Percentiles rank a stretch among this genome's conserved stretches.
phyloP scores from a whole-genome alignment of 495 filamentous ascomycete species.

The Cercophora scortea region DNA sequence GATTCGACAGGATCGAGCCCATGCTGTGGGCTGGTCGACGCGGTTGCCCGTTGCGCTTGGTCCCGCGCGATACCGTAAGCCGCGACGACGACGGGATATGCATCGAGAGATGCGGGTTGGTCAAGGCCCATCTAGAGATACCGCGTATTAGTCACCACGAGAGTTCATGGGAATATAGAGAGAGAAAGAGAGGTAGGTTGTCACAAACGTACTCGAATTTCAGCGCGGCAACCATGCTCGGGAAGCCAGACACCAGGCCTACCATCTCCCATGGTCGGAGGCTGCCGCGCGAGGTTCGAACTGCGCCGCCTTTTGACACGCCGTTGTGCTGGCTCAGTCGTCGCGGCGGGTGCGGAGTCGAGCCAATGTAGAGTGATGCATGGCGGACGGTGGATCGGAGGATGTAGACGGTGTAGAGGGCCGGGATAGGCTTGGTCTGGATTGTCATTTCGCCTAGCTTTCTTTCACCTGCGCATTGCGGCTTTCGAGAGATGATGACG shows the following conservation, averaged over 20 bases:
- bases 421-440: conserved; percentile 42
- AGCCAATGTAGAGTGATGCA: conserved; percentile 73
- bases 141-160: background rate
- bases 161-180: background rate
- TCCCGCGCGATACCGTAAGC: conserved; percentile 30
- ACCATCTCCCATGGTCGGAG: conserved; percentile 91
- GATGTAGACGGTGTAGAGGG: conserved; percentile 64
- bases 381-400: conserved; percentile 69
- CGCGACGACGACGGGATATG: conserved; percentile 58
- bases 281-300: conserved; percentile 54
- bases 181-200: conserved; percentile 8
- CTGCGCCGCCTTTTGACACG: conserved; percentile 65
- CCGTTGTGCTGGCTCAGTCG: conserved; percentile 91
- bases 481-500: background rate
- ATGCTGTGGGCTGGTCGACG: conserved; percentile 50
- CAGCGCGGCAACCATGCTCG: conserved; percentile 73
- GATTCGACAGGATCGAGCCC: conserved; percentile 56
- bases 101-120: conserved; percentile 66
- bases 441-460: conserved; percentile 20
- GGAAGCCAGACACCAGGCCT: conserved; percentile 80
- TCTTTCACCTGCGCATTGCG: background rate
- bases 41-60: conserved; percentile 34
- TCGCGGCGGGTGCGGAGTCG: conserved; percentile 76
- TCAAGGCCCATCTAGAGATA: conserved; percentile 76
- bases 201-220: conserved; percentile 98